Evolutionary conservation across 2,329 filamentous ascomycete genomes (phyloP), one percentile per base, ranked within the genome.

Genomic region (Akanthomyces uredinophilus): DNA sequence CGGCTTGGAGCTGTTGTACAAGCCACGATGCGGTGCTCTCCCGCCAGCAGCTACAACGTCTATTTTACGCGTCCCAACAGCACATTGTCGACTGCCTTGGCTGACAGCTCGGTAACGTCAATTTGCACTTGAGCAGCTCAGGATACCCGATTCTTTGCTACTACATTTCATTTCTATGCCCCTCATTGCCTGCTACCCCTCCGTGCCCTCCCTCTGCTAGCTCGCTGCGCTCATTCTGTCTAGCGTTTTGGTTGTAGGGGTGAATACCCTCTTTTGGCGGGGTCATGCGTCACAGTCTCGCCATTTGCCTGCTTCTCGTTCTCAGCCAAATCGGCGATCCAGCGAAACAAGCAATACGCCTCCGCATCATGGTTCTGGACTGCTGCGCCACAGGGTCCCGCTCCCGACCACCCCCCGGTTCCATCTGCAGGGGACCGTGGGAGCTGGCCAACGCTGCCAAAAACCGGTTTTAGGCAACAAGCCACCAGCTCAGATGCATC

Each of bases 371-470:
- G 18, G 39, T 44, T 44, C 20, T 32, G 24, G 18, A 8, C 20
- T 54, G 35, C 18, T 43, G 47, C 43, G 57, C 57, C 57, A 60
- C 57, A 60, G 57, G 47, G 46, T 52, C 57, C 55, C 57, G 24
- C 46, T 11, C 24, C 46, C 10, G 41, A 37, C 47, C 57, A 51
- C 57, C 43, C 22, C 7, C 24, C 18, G 5, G n/a, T 20, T 35
- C 37, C 54, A 49, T 37, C 20, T 24, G 18, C 44, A 39, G 32
- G 50, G 50, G 49, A 35, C 18, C 54, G 4, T 6, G 24, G 22
- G 52, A 55, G 22, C 16, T 22, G 20, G 16, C 14, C 11, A 52
- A 39, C 37, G 24, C 46, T 39, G 22, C 24, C 55, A 50, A 35
- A 51, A 60, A 51, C 57, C 46, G 57, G 57, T 52, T 60, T 60